Conservation (phyloP, 23 red algal genomes). For the Chondrus crispus region DNA sequence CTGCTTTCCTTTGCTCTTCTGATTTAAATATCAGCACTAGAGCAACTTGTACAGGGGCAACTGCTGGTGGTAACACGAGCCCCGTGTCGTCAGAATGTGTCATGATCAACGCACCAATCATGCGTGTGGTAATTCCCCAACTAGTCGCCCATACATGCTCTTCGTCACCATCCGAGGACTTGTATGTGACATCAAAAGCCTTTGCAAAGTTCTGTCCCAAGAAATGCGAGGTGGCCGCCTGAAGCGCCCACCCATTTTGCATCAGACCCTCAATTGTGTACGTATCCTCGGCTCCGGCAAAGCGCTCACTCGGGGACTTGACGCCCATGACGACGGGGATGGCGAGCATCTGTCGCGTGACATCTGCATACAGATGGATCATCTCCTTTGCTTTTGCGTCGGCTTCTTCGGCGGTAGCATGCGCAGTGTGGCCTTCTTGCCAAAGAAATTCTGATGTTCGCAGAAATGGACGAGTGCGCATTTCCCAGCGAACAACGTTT, state of each 20-base stretch:
- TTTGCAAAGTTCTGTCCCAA: slow-evolving; percentile 92
- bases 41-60: slow-evolving; percentile 89
- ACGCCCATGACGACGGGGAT: slow-evolving; percentile 81
- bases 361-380: slow-evolving; percentile 77
- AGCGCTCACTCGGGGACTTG: slow-evolving; percentile 85
- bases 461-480: slow-evolving; percentile 98
- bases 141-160: slow-evolving; percentile 80
- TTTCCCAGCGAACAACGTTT: slow-evolving; percentile 97
- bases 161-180: slow-evolving; percentile 30
- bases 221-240: slow-evolving; percentile 92
- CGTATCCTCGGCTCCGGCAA: slow-evolving; percentile 96
- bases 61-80: slow-evolving; percentile 79
- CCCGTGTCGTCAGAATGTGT: slow-evolving; percentile 94
- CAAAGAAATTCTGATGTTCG: slow-evolving; percentile 96
- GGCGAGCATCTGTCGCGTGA: slow-evolving; percentile 68
- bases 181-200: slow-evolving; percentile 90
- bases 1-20: slow-evolving; percentile 34
- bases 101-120: slow-evolving; percentile 98
- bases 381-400: slow-evolving; percentile 76
- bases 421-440: slow-evolving; percentile 99
- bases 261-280: slow-evolving; percentile 93
- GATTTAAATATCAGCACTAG: slow-evolving; percentile 81
- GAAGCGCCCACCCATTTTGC: slow-evolving; percentile 99
- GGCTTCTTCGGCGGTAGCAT: slow-evolving; percentile 73
- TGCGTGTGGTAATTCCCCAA: slow-evolving; percentile 95